Evolutionary conservation across 257 asterid genomes (phyloP).

Genomic region (Hygrophila difformis): DNA sequence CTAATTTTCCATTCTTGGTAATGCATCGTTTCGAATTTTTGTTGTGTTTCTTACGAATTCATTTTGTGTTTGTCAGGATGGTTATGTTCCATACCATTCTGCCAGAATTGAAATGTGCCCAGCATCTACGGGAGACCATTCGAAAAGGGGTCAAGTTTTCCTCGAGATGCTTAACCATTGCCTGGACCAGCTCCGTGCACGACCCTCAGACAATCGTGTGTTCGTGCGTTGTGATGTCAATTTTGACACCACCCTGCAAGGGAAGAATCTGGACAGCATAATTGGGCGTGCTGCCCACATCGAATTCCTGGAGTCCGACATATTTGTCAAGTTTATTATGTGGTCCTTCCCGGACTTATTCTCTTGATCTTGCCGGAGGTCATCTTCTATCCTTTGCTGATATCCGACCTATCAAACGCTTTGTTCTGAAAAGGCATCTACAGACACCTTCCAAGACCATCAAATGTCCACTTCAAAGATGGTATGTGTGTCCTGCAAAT

Average conservation of each 20-base stretch:
- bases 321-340: constrained; percentile 75
- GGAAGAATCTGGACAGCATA: constrained; percentile 73
- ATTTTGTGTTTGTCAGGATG: constrained; percentile 42
- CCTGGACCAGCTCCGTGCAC: constrained; percentile 85
- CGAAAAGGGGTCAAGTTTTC: constrained; percentile 71
- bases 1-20: too few relatives aligned
- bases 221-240: constrained; percentile 92
- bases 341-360: constrained; percentile 91
- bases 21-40: too few relatives aligned
- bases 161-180: constrained; percentile 85
- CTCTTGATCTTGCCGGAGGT: constrained; percentile 27
- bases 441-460: too few relatives aligned
- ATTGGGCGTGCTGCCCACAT: constrained; percentile 97
- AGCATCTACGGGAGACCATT: constrained; percentile 86
- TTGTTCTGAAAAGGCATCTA: too few relatives aligned
- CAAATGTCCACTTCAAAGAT: too few relatives aligned
- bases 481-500: too few relatives aligned
- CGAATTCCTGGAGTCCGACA: constrained; percentile 84
- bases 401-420: too few relatives aligned
- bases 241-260: constrained; percentile 70
- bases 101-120: constrained; percentile 96
- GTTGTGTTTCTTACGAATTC: not conserved
- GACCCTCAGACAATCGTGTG: constrained; percentile 65
- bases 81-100: constrained; percentile 93
- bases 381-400: not conserved